Evolutionary conservation across 1,284 basidiomycete genomes (phyloP).

Genomic region (Pyrrhoderma lamaoense): DNA sequence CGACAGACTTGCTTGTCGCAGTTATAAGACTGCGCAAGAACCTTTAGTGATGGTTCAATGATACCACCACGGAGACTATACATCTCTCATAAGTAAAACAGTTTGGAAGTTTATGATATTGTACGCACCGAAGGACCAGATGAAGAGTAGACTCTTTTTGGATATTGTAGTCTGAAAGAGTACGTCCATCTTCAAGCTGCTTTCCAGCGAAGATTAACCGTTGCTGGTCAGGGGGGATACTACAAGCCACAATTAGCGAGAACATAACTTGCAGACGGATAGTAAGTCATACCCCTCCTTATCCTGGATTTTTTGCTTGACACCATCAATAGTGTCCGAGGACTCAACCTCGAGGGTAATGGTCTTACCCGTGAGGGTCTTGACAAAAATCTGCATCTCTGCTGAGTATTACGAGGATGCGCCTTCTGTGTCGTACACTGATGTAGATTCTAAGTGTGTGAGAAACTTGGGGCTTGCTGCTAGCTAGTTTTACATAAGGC

Average conservation of each 20-base stretch:
- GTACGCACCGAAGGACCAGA: conserved; percentile 81
- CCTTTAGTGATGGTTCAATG: conserved; percentile 98
- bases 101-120: background rate
- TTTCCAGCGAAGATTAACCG: conserved; percentile 93
- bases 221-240: conserved; percentile 91
- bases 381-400: conserved; percentile 91
- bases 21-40: conserved; percentile 94
- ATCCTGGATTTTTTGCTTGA: conserved; percentile 88
- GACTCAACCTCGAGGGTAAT: conserved; percentile 99
- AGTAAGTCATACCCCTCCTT: conserved; percentile 67
- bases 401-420: background rate
- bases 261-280: conserved; percentile 1
- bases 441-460: too few species aligned
- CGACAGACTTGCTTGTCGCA: conserved; percentile 99
- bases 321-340: conserved; percentile 92
- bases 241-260: conserved; percentile 23
- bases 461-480: background rate
- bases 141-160: conserved; percentile 99
- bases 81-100: background rate
- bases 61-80: conserved; percentile 91
- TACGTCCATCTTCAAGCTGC: conserved; percentile 95
- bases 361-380: conserved; percentile 95
- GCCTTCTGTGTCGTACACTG: too few species aligned
- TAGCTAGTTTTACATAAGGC: background rate
- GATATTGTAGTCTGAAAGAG: conserved; percentile 94